Conservation (phyloP, 2,329 filamentous ascomycete species). For the Cylindrodendrum hubeiense region DNA sequence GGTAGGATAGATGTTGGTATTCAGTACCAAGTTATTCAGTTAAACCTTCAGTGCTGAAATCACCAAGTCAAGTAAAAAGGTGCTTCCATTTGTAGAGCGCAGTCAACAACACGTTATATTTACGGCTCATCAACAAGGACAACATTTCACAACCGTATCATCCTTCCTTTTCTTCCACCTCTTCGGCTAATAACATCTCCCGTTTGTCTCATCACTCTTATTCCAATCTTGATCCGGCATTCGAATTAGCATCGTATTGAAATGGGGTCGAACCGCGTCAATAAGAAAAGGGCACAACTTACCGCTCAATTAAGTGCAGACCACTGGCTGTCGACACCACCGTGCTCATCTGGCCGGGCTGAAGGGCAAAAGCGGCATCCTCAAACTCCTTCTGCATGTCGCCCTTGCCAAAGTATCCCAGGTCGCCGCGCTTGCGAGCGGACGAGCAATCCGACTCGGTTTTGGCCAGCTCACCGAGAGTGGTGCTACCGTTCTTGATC, state of each 20-base stretch:
- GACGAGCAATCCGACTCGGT: conserved; percentile 97
- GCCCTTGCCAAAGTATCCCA: conserved; percentile 93
- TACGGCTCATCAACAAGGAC: conserved; percentile 11
- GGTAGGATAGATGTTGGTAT: background rate
- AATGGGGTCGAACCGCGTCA: background rate
- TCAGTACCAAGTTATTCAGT: background rate
- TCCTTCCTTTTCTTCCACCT: conserved; percentile 16
- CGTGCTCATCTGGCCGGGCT: conserved; percentile 86
- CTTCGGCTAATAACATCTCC: conserved; percentile 4
- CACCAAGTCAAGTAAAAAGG: conserved; percentile 7
- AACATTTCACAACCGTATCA: conserved; percentile 16
- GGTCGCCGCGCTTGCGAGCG: conserved; percentile 90
- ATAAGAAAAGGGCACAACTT: conserved; percentile 41
- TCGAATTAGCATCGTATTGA: background rate
- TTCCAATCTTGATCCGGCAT: conserved; percentile 30
- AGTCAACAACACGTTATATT: conserved; percentile 11
- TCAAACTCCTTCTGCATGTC: conserved; percentile 99
- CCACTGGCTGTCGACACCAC: conserved; percentile 94
- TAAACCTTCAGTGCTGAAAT: background rate
- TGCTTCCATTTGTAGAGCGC: background rate
- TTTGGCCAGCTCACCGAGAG: conserved; percentile 85
- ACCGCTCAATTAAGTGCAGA: conserved; percentile 96
- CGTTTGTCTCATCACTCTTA: conserved; percentile 18
- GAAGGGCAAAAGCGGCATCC: conserved; percentile 91
- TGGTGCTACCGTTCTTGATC: conserved; percentile 77